Base-by-base conservation (phyloP, 331 rosid species). In the Rhamnella rubrinervis region DNA sequence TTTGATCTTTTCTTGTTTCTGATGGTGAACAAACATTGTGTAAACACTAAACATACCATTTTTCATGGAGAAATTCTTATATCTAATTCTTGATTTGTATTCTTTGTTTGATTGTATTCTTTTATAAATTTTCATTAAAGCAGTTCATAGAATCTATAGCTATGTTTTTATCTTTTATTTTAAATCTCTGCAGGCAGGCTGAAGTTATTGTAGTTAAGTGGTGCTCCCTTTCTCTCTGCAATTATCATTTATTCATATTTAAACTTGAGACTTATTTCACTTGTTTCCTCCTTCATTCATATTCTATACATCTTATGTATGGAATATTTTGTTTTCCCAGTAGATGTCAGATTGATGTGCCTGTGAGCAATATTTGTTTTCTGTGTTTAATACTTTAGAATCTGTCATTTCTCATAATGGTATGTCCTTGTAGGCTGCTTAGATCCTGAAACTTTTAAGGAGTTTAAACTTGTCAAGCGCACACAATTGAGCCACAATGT, bases 401-500 rank as follows among this genome's bases (percentile, higher is more conserved):
- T 39, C 17, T 59, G 2, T 67, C 5, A 19, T 20, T 21, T 74
- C 8, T 61, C 61, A 4, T 68, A 17, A 18, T 67, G 25, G 51
- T 50, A 41, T 65, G 50, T 76, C 52, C 71, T 68, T 77, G 59
- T 70, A 95, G 99, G 74, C 68, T 56, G 59, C 90, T 80, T 95
- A 79, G 83, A 95, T 80, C 90, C 99, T 11, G 88, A 87, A 59
- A 78, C 67, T 26, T 95, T 86, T 86, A 91, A 71, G 86, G 78
- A 83, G 62, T 95, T 89, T 72, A 91, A 91, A 80, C 96, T 91
- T 70, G 87, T 83, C 61, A 87, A 87, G 81, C 91, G 89, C 20
- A n/a, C 67, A 14, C 91, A 89, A 68, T 80, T 95, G 82, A 95
- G 99, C 89, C 97, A 95, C 76, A 91, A 95, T 86, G 99, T 91